Conservation (phyloP, 75 land plant species). For the Chamaecyparis obtusa region DNA sequence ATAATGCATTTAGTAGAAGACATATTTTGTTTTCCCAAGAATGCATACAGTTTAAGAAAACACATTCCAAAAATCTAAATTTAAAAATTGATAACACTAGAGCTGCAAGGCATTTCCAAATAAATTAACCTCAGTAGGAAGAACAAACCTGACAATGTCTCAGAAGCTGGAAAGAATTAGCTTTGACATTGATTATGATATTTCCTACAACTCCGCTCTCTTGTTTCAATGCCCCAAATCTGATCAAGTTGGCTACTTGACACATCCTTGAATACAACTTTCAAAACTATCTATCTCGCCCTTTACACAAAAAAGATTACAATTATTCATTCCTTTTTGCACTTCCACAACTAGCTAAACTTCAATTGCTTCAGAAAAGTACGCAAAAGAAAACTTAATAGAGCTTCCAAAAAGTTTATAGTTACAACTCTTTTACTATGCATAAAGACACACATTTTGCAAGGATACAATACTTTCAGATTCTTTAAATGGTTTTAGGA, state of each 20-base stretch:
- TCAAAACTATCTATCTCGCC: background rate
- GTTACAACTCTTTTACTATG: background rate
- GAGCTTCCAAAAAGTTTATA: no score
- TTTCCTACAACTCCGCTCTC: constrained; percentile 23
- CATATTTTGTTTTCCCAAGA: background rate
- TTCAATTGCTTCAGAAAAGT: background rate
- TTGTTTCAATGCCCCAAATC: constrained; percentile 34
- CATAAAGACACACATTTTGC: background rate
- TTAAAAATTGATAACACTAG: background rate
- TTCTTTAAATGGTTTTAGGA: background rate
- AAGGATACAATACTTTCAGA: background rate
- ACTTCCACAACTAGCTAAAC: background rate
- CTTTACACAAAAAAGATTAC: background rate
- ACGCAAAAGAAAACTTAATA: background rate
- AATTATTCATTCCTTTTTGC: background rate
- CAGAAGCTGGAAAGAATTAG: constrained; percentile 37
- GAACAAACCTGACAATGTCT: constrained; percentile 55
- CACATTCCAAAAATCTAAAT: background rate
- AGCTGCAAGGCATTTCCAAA: background rate
- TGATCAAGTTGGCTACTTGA: constrained; percentile 37
- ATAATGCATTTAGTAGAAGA: background rate
- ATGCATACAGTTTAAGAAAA: background rate
- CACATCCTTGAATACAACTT: constrained; percentile 40
- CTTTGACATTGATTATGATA: constrained; percentile 40
- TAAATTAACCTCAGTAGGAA: background rate